Evolutionary conservation across 2,329 filamentous ascomycete genomes (phyloP), one percentile per base, ranked within the genome.

Genomic region (Waltergamsia citrina): DNA sequence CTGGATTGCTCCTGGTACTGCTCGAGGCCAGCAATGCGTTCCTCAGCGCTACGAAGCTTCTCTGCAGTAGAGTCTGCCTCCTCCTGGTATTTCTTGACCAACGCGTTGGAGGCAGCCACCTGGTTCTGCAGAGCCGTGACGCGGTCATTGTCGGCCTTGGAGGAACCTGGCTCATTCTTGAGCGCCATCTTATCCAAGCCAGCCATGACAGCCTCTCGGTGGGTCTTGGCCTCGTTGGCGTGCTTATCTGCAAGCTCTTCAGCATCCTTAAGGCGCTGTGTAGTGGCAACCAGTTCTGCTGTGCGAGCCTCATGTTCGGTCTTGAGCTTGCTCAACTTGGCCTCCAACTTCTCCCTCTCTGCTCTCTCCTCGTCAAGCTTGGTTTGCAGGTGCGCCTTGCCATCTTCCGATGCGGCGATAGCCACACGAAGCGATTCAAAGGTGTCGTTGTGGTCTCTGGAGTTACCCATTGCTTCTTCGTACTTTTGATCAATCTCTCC

Each of bases 1-100:
- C 88, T 96, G 4, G 88, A 83, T 59, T 98, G 92, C 53, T 98
- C 92, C 59, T 98, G 92, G 55, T 96, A 96, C 19, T 87, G 85
- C 56, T 98, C 92, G 4, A 98, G 71, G 6, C 92, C 92, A 5
- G 92, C 93, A 54, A 98, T 96, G 27, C 92, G 80, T 62, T 96
- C 93, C 59, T 98, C 93, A 4, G 92, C 92, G 38, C 82, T 82
- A 34, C 92, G 82, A 34, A 98, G 69, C 53, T 88, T 93, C 51
- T 95, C 87, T 0, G 86, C 82, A 4, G 88, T 87, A 18, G 70
- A 63, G 54, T 98, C 86, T 1, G 88, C 90, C 38, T 93, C 88
- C 40, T 81, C 71, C 54, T 95, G 87, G 46, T 94, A 94, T 50
- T 86, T 86, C 55, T 82, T 84, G 19, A 88, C 86, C 53, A 96